Evolutionary conservation across 805 yeast species (phyloP).

Genomic region (Saccharomycopsis malanga): DNA sequence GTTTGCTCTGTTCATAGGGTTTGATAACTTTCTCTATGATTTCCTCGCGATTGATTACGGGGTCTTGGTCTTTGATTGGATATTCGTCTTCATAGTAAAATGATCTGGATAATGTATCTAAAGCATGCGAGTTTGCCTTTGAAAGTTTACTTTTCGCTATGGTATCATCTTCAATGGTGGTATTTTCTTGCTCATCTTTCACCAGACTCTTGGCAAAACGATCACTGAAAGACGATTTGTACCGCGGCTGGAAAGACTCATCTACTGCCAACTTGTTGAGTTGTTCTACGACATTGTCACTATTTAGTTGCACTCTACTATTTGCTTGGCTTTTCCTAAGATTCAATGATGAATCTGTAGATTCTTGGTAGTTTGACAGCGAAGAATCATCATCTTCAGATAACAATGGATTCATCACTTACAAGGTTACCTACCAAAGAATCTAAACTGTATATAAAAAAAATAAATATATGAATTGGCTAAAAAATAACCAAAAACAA

Average conservation of each 20-base stretch:
- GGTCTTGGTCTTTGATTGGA: not conserved
- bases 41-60: constrained; percentile 4
- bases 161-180: not conserved
- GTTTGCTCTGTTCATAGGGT: constrained; percentile 2
- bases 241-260: not conserved
- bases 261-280: not conserved
- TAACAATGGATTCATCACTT: constrained; percentile 7
- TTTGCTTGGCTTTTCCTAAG: not conserved
- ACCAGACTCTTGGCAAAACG: no score
- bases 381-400: constrained; percentile 17
- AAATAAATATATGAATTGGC: no score
- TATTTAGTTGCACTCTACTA: not conserved
- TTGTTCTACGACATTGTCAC: not conserved
- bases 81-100: constrained; percentile 10
- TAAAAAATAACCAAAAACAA: no score
- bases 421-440: no score
- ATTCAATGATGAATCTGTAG: constrained; percentile 12
- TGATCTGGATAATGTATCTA: constrained; percentile 13
- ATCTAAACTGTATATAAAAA: no score
- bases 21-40: constrained; percentile 4
- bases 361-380: constrained; percentile 16
- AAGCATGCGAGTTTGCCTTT: constrained; percentile 9
- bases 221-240: not conserved
- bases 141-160: constrained; percentile 9
- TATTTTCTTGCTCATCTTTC: not conserved